Percentiles rank a stretch among this genome's conserved stretches.
Conservation (phyloP, 768 basidiomycete species). For the Mycena galericulata region DNA sequence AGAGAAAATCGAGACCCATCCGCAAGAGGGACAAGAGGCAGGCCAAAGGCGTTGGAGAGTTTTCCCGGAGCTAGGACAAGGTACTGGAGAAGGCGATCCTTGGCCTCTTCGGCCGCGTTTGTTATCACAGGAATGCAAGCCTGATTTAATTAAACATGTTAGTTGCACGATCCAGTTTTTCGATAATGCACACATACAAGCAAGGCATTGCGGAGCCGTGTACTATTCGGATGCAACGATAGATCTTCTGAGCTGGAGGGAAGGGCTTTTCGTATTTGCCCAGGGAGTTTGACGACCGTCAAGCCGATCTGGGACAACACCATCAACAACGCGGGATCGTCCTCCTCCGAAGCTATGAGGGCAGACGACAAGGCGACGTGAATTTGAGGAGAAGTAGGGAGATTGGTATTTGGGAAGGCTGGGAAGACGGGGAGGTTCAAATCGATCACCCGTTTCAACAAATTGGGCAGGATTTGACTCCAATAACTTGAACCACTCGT, state of each 20-base stretch:
- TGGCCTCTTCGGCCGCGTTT: constrained; percentile 11
- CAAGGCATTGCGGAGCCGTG: constrained; percentile 12
- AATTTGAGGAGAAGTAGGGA: background rate
- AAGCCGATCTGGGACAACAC: constrained; percentile 26
- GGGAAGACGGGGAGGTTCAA: constrained; percentile 27
- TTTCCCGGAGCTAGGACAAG: constrained; percentile 23
- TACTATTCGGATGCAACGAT: constrained; percentile 10
- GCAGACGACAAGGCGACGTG: constrained; percentile 39
- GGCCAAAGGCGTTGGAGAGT: constrained; percentile 19
- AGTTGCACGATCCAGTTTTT: background rate
- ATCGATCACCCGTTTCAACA: constrained; percentile 19
- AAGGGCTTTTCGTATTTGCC: constrained; percentile 3
- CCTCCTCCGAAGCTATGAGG: constrained; percentile 6
- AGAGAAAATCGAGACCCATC: constrained; percentile 26
- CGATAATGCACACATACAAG: constrained; percentile 11
- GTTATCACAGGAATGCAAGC: background rate
- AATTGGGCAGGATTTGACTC: constrained; percentile 21
- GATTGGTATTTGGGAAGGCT: constrained; percentile 23
- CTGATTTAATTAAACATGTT: background rate
- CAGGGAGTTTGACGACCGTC: constrained; percentile 20
- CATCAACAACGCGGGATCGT: constrained; percentile 5
- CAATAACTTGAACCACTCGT: constrained; percentile 20
- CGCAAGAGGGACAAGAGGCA: constrained; percentile 33
- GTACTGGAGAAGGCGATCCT: constrained; percentile 31
- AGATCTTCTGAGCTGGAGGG: background rate